Evolutionary conservation across 2,329 filamentous ascomycete genomes (phyloP).

Genomic region (Colletotrichum spinosum): DNA sequence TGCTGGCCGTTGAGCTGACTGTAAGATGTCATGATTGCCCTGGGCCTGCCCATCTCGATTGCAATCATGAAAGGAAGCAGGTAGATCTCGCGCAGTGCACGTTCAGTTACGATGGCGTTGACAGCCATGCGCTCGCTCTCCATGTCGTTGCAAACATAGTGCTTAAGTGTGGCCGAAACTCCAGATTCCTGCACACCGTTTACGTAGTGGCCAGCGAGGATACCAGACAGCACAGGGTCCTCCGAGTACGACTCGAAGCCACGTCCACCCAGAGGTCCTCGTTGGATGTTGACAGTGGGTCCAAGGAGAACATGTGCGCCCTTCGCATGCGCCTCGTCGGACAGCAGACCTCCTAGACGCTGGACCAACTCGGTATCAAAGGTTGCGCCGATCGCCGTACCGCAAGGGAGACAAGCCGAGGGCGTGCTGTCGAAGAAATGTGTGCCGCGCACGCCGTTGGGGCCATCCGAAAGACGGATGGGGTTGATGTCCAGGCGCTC

Average conservation of each 20-base stretch:
- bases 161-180: slow-evolving; percentile 68
- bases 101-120: slow-evolving; percentile 64
- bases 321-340: slow-evolving; percentile 65
- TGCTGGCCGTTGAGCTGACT: slow-evolving; percentile 53
- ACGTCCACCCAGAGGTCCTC: slow-evolving; percentile 67
- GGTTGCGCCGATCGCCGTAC: slow-evolving; percentile 67
- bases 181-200: slow-evolving; percentile 67
- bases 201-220: slow-evolving; percentile 64
- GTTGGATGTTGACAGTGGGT: slow-evolving; percentile 72
- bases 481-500: slow-evolving; percentile 29
- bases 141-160: slow-evolving; percentile 72
- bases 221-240: slow-evolving; percentile 67
- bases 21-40: slow-evolving; percentile 67
- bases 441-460: slow-evolving; percentile 65
- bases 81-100: slow-evolving; percentile 70
- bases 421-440: slow-evolving; percentile 74
- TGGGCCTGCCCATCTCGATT: slow-evolving; percentile 62
- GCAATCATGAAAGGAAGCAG: slow-evolving; percentile 68
- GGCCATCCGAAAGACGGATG: slow-evolving; percentile 39
- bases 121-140: slow-evolving; percentile 68
- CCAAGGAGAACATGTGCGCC: slow-evolving; percentile 69
- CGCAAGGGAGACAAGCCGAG: slow-evolving; percentile 70
- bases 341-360: slow-evolving; percentile 62
- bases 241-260: slow-evolving; percentile 71
- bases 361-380: slow-evolving; percentile 66